Base-by-base conservation (phyloP, 176 grass and related monocot genomes). In the Hsuehochloa calcarea region DNA sequence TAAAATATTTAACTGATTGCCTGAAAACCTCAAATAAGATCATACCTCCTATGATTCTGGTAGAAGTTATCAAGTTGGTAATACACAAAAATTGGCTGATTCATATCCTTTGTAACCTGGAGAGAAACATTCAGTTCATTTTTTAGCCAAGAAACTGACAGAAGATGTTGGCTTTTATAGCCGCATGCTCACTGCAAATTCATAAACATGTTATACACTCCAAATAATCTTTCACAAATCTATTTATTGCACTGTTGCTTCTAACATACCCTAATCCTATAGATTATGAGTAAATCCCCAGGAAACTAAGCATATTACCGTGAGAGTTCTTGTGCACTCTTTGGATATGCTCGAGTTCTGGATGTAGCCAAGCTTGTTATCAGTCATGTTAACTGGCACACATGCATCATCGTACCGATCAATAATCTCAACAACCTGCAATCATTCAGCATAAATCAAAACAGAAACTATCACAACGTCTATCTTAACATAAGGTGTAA, bases 11-110 rank as follows among this genome's bases (percentile, higher is more conserved):
- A 87, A 55, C 14, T 63, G 38, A 75, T 44, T 41, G 71, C n/a
- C 12, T 64, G 35, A 64, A 72, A 71, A 90, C 43, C 49, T 78
- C 23, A 64, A 90, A 78, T 47, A 65, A 10, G 5, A 49, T 17
- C 50, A 66, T 97, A 98, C 96, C 96, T 99, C 80, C 96, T 93
- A 89, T 99, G 96, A 84, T 99, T 99, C 86, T 99, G 96, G 87
- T 99, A 99, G 86, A 99, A 99, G 74, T 95, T 99, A 54, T 99
- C 96, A 3, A 99, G 96, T 85, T 99, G 83, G 63, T 98, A 98
- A 75, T 98, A 98, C 43, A 99, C 93, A 84, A 90, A 99, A 71
- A 99, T 96, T 60, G 96, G 96, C 60, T 87, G 84, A 44, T 88
- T 82, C 96, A 99, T 99, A 78, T 89, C 45, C 84, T 92, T 95